A percentile compares a stretch with the other conserved stretches of the same genome.
Conservation (phyloP, 306 rosid species). For the Cercis canadensis region DNA sequence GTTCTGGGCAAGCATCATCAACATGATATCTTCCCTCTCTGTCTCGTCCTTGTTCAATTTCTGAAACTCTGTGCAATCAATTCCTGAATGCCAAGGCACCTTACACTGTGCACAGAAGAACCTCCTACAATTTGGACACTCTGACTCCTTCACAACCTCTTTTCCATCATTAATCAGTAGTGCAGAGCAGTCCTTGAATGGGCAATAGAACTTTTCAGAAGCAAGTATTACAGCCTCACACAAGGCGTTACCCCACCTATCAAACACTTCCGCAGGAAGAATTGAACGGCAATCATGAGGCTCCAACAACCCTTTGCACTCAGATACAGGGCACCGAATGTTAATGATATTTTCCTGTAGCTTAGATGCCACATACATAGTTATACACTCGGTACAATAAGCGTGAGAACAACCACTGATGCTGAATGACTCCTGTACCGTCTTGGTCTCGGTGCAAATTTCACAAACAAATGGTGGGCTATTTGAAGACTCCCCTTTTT, state of each 20-base stretch:
- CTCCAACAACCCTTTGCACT: conserved; percentile 44
- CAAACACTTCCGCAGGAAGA: conserved; percentile 29
- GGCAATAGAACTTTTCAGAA: conserved; percentile 47
- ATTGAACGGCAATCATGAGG: conserved; percentile 34
- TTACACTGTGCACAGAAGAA: conserved; percentile 48
- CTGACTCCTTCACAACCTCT: conserved; percentile 8
- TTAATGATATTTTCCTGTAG: conserved; percentile 36
- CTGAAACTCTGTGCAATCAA: conserved; percentile 42
- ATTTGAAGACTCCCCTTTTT: conserved; percentile 35
- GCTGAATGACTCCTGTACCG: conserved; percentile 17
- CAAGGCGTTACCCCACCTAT: conserved; percentile 53
- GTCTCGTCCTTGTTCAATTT: conserved; percentile 44
- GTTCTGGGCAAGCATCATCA: conserved; percentile 41
- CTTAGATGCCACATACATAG: conserved; percentile 37
- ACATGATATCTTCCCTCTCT: conserved; percentile 46
- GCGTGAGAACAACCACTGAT: conserved; percentile 38
- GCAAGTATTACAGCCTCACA: conserved; percentile 43
- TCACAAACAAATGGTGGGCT: conserved; percentile 34
- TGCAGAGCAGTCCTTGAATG: conserved; percentile 49
- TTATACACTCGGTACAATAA: conserved; percentile 37
- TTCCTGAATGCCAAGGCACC: conserved; percentile 56
- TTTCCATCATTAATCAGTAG: conserved; percentile 44
- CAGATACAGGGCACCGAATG: conserved; percentile 43
- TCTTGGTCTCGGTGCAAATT: conserved; percentile 48
- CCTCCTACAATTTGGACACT: conserved; percentile 54